phyloP scores from a whole-genome alignment of 2,329 filamentous ascomycete genomes.

The Purpureocillium takamizusanense region DNA sequence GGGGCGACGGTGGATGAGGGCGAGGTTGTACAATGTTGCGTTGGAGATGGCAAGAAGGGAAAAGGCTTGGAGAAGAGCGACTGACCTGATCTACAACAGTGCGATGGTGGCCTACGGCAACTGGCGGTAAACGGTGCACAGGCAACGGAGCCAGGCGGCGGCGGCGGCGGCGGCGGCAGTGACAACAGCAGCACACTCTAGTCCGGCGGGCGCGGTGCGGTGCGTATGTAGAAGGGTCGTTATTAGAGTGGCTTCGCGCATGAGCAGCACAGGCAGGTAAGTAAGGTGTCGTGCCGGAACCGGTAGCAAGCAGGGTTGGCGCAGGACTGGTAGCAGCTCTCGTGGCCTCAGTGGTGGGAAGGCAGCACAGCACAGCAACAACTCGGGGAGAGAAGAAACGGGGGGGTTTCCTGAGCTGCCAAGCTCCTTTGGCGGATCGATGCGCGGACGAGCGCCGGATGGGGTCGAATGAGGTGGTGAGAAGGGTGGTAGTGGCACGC shows the following conservation, averaged over 20 bases:
- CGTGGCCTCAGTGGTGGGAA: too few relatives aligned
- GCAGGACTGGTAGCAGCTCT: too few relatives aligned
- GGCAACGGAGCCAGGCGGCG: slow-evolving; percentile 9
- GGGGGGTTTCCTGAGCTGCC: too few relatives aligned
- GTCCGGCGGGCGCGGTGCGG: background rate
- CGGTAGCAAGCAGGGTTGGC: slow-evolving; percentile 9
- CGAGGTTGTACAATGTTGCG: background rate
- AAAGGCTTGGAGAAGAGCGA: slow-evolving; percentile 12
- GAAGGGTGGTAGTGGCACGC: slow-evolving; percentile 7
- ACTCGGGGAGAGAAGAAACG: too few relatives aligned
- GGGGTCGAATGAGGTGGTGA: slow-evolving; percentile 16
- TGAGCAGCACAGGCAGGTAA: slow-evolving; percentile 9
- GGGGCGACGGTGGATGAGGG: background rate
- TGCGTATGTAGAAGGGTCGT: slow-evolving; percentile 3
- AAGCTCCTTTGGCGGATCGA: too few relatives aligned
- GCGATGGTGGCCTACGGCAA: slow-evolving; percentile 7
- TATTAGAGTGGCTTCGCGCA: slow-evolving; percentile 3
- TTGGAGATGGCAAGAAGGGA: slow-evolving; percentile 2
- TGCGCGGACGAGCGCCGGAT: slow-evolving; percentile 15
- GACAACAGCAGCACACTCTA: background rate
- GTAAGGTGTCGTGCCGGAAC: slow-evolving; percentile 23
- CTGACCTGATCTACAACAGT: slow-evolving; percentile 19
- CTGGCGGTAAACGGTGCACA: background rate
- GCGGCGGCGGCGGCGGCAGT: slow-evolving; percentile 1
- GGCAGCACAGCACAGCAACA: too few relatives aligned